phyloP scores from a whole-genome alignment of 805 yeast genomes.

The Dipodascus albidus region DNA sequence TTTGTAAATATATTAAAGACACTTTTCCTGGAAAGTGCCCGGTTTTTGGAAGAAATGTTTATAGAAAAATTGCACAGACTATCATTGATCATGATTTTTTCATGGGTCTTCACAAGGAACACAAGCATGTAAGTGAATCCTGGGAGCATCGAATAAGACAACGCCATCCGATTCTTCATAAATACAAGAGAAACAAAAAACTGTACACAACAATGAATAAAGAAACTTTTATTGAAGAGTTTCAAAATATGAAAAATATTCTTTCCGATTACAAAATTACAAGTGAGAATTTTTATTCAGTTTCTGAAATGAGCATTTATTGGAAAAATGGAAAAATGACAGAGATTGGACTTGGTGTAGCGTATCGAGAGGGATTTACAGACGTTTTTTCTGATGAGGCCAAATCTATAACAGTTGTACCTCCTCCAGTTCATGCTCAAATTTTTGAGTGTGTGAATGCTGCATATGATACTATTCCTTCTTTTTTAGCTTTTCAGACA shows the following conservation, averaged over 20 bases:
- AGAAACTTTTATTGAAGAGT: neutral
- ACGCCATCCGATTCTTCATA: neutral
- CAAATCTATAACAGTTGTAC: neutral
- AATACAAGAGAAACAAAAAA: neutral
- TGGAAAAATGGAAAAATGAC: neutral
- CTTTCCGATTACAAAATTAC: neutral
- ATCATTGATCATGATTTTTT: neutral
- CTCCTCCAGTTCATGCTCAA: neutral
- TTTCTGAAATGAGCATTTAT: neutral
- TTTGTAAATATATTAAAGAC: neutral
- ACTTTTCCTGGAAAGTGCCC: slow-evolving; percentile 1
- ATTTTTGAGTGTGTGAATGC: neutral
- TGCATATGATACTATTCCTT: neutral
- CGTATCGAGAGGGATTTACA: neutral
- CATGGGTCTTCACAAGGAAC: neutral
- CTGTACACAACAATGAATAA: neutral
- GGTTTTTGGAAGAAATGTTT: neutral
- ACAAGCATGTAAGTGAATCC: neutral
- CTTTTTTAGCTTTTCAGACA: neutral
- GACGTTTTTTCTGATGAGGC: neutral
- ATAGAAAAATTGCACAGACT: neutral
- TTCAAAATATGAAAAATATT: neutral
- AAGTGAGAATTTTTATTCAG: neutral
- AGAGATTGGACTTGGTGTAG: neutral
- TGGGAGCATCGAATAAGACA: slow-evolving; percentile 1